Base-by-base conservation (phyloP, 345 rosid genomes). In the Dipteronia sinensis region DNA sequence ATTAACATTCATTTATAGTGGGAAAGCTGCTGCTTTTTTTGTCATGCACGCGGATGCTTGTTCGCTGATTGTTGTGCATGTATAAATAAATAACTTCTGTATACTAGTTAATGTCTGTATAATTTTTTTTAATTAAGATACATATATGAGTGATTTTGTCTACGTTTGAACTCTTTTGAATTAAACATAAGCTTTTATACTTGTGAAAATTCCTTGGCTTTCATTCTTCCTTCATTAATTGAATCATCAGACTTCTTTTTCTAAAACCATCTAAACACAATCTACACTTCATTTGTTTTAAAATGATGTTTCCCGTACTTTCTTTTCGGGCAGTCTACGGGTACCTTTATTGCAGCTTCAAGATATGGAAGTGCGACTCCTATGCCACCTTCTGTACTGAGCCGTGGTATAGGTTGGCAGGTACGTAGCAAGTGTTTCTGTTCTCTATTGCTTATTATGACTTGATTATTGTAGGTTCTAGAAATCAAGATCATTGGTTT, bases 401-500 rank as follows among this genome's bases (percentile, higher is more conserved):
- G 93, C 79, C 97, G 98, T 68, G 97, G 98, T 65, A 73, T 85
- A 29, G 98, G 98, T 49, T 92, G 98, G 97, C 93, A 87, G 91
- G 97, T 87, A 87, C 90, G 96, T 87, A 64, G 22, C 22, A 25
- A 67, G 10, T 4, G 75, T 53, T 77, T 66, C 49, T 51, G n/a
- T 63, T 1, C 67, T 72, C 4, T 62, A 34, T 3, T 3, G 1
- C 63, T 69, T 83, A 69, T 70, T 10, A 38, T 22, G 42, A 2
- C 16, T 22, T 25, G 22, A 25, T 73, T 34, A 19, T 62, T 22
- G 20, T 27, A 17, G 9, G 72, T 59, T 38, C 11, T 67, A 17
- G 61, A 31, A 31, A 67, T 69, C 76, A 64, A 16, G 31, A 25
- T 68, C 34, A 15, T 42, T 31, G 7, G 63, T 55, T 77, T 53